These are phyloP conservation scores for Alternaria metachromatica DNA, from an alignment of 2,329 filamentous ascomycete species.

Conservation along the genomic window DNA sequence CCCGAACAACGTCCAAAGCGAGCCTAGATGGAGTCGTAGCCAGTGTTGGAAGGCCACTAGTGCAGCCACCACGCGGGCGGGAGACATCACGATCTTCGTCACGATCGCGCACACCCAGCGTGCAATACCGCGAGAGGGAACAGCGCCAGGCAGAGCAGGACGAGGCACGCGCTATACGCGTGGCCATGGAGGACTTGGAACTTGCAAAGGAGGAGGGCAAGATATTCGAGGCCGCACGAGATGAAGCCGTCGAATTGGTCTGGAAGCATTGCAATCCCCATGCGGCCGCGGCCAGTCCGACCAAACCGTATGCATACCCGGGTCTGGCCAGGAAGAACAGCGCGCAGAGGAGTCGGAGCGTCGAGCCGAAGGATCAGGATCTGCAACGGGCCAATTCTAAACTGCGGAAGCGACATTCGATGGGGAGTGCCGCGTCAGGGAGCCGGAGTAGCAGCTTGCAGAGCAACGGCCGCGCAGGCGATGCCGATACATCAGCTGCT, in stretches of 20 bases:
- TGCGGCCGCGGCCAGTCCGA: constrained; percentile 65
- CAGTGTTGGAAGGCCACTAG: constrained; percentile 40
- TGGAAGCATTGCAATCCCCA: constrained; percentile 77
- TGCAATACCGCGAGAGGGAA: constrained; percentile 73
- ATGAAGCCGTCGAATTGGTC: constrained; percentile 80
- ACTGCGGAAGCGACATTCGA: constrained; percentile 45
- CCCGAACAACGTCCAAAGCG: constrained; percentile 37
- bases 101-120: constrained; percentile 63
- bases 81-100: constrained; percentile 48
- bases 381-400: constrained; percentile 43
- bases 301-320: constrained; percentile 62
- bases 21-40: constrained; percentile 38
- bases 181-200: constrained; percentile 77
- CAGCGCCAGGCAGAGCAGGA: constrained; percentile 83
- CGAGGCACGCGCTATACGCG: constrained; percentile 72
- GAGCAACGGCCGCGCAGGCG: constrained; percentile 45
- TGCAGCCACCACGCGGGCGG: constrained; percentile 50
- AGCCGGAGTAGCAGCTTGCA: constrained; percentile 49
- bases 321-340: constrained; percentile 70
- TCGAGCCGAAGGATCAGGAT: constrained; percentile 39
- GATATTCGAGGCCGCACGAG: constrained; percentile 72
- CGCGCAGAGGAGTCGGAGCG: constrained; percentile 64
- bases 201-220: constrained; percentile 65
- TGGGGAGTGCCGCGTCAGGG: constrained; percentile 41
- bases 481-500: constrained; percentile 30